Evolutionary conservation across 106 monocot genomes (phyloP), one percentile per base, ranked within the genome.

Genomic region (Dioscorea dumetorum): DNA sequence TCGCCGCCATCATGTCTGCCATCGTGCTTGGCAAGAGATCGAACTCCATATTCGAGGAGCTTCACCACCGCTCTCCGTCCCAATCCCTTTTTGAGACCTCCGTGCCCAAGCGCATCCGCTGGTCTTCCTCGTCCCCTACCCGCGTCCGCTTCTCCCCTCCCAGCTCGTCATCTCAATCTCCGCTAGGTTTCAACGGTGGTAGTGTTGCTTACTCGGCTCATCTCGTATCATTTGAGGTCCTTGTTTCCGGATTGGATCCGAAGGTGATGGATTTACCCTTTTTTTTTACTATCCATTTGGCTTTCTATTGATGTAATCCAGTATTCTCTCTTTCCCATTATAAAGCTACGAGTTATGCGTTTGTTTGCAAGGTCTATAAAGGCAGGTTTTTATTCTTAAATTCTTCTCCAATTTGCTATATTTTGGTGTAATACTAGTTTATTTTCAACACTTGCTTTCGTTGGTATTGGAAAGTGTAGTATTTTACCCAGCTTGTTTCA

Each of bases 1-100:
- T 41, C 41, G 5, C 41, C 41, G 6, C 41, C 58, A 74, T 48
- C 69, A 78, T 77, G 82, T 77, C 82, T 59, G 77, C 77, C 16
- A 65, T 74, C 66, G 77, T 82, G 53, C 78, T 77, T 50, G 78
- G 82, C n/a, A 82, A 82, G 77, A 77, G 82, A 70, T 78, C 82
- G 32, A 77, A 77, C 67, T 63, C 81, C 68, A 69, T 82, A 64
- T 82, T 82, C 74, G 82, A 82, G 48, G 70, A 77, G 65, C 82
- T 66, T 58, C 73, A 77, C 62, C 73, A 56, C 67, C 33, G 59
- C 53, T 59, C 76, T 41, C 72, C 75, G 35, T 41, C 54, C 51
- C 41, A 41, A 41, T 41, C 41, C 41, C 41, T 5, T 10, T 41
- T 41, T 5, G 41, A 41, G 3, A 41, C 54, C 19, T 71, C 73